phyloP scores from a whole-genome alignment of 73 alveolate species.

The Paraurostyla sp. region DNA sequence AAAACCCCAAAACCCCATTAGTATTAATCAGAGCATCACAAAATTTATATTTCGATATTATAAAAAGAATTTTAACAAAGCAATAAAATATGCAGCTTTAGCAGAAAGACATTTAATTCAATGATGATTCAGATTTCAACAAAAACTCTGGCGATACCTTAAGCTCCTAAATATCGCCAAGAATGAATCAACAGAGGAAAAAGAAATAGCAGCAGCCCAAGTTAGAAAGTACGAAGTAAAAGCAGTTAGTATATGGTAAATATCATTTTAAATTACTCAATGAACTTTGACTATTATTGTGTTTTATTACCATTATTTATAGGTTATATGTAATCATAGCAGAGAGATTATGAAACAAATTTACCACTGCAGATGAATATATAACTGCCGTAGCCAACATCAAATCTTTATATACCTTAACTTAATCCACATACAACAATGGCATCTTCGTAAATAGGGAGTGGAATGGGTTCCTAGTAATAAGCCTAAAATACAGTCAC shows the following conservation, averaged over 20 bases:
- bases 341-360: neutral
- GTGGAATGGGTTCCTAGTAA: neutral
- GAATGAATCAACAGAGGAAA: neutral
- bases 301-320: too few relatives aligned
- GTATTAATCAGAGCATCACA: too few relatives aligned
- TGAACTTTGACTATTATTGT: too few relatives aligned
- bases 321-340: neutral
- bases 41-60: too few relatives aligned
- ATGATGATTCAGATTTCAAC: too few relatives aligned
- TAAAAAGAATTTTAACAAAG: too few relatives aligned
- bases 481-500: neutral
- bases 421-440: slow-evolving; percentile 6
- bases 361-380: neutral
- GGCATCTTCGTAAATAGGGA: too few relatives aligned
- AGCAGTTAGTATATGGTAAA: neutral
- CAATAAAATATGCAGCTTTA: too few relatives aligned
- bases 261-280: too few relatives aligned
- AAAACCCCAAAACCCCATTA: too few relatives aligned
- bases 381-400: neutral
- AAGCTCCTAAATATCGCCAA: neutral
- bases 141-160: neutral
- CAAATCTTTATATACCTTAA: neutral
- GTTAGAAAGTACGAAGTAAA: slow-evolving; percentile 23
- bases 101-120: too few relatives aligned
- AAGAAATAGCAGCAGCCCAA: slow-evolving; percentile 25